Evolutionary conservation across 129 eudicot species (phyloP).

Genomic region (Escallonia rubra): DNA sequence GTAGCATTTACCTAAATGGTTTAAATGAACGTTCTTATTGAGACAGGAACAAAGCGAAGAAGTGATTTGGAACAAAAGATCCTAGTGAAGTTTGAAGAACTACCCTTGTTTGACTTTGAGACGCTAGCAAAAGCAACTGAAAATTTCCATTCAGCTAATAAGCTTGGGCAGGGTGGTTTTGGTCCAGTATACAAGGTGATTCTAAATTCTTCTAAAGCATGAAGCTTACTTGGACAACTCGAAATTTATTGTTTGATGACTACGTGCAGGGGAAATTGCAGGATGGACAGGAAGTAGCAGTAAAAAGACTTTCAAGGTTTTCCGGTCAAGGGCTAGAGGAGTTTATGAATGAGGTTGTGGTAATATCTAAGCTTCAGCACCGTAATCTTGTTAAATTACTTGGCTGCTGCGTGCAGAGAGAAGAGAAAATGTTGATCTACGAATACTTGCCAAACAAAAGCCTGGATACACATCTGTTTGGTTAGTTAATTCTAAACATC

Average conservation of each 20-base stretch:
- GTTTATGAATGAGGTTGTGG: constrained; percentile 43
- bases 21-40: no score
- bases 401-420: no score
- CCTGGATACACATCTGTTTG: constrained; percentile 39
- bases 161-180: constrained; percentile 44
- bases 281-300: constrained; percentile 37
- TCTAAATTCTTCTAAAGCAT: background rate
- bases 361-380: no score
- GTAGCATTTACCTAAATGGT: background rate
- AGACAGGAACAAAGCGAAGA: constrained; percentile 8
- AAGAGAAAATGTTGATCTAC: no score
- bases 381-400: no score
- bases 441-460: no score
- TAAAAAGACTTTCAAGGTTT: constrained; percentile 39
- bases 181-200: constrained; percentile 40
- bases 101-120: constrained; percentile 29
- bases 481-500: no score
- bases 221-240: background rate
- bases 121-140: constrained; percentile 28
- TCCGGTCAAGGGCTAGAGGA: constrained; percentile 42
- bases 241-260: background rate
- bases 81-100: constrained; percentile 15
- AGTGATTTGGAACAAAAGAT: background rate
- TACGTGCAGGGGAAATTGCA: constrained; percentile 22
- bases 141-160: constrained; percentile 18